phyloP scores from a whole-genome alignment of 164 flowering plant genomes.

The Sextonia rubra region DNA sequence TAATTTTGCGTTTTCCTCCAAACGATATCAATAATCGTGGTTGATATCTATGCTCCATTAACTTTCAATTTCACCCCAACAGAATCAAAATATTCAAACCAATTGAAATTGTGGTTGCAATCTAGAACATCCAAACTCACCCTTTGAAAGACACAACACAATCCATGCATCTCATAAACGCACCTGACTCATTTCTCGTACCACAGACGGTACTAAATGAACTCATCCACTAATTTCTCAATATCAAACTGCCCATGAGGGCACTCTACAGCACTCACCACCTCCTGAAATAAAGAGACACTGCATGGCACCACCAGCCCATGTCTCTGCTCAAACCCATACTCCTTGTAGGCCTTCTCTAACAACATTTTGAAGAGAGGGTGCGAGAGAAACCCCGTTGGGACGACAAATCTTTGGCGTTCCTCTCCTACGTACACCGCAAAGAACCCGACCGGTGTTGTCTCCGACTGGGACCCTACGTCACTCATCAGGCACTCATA shows the following conservation, averaged over 20 bases:
- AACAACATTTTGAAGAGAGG: constrained; percentile 87
- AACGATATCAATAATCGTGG: too few species aligned
- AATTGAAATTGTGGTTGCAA: too few species aligned
- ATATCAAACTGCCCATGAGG: constrained; percentile 67
- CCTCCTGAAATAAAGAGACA: constrained; percentile 66
- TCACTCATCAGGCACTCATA: constrained; percentile 15
- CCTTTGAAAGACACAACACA: too few species aligned
- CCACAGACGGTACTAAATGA: constrained; percentile 9
- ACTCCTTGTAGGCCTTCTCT: constrained; percentile 72
- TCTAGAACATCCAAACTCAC: too few species aligned
- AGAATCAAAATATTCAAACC: too few species aligned
- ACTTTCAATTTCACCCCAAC: too few species aligned
- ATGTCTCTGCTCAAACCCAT: constrained; percentile 56
- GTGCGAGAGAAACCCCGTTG: constrained; percentile 62
- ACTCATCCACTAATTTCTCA: constrained; percentile 60
- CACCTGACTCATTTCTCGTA: too few species aligned
- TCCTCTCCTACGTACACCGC: constrained; percentile 82
- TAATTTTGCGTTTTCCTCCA: too few species aligned
- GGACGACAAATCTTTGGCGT: constrained; percentile 61
- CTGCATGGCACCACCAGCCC: constrained; percentile 75
- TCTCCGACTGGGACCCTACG: constrained; percentile 7
- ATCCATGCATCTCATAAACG: too few species aligned
- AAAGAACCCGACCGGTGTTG: constrained; percentile 55
- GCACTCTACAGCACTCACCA: constrained; percentile 57
- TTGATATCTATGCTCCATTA: too few species aligned